Base-by-base conservation (phyloP, 2,329 filamentous ascomycete species). In the Neofusicoccum parvum region DNA sequence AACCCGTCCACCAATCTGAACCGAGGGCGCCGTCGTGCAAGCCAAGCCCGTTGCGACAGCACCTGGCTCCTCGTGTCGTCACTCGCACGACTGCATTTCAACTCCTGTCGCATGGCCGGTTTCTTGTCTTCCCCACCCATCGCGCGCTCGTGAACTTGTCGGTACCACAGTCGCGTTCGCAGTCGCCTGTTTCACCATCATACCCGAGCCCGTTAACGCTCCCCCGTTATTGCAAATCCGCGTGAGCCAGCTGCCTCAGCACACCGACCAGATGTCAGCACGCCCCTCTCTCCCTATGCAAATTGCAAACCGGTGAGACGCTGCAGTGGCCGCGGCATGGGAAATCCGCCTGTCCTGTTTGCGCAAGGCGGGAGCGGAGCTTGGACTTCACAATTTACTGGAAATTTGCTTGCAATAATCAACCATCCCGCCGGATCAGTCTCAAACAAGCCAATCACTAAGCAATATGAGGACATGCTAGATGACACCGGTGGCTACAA, bases 341-440 rank as follows among this genome's bases (percentile, higher is more conserved):
- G 41, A n/a, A 60, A 23, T 36, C 43, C 56, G 17, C 27, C 43
- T 46, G 56, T 17, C 56, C 27, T n/a, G 56, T 37, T n/a, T 37
- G 43, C 56, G 56, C 41, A 32, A 20, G 43, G 32, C 15, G 41
- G 56, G 20, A 46, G 43, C 17, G 15, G 56, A 60, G 56, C 56
- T 60, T 60, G 27, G 56, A 48, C 56, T 34, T 36, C 56, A 36
- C 32, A 60, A 60, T 60, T 60, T 60, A 48, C 56, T 48, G 43
- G 56, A 60, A 60, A 60, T 60, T 60, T 60, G 56, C 41, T 37
- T 48, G 43, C 43, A 60, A 48, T 60, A 60, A 60, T 46, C 56
- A 48, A 46, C 56, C 56, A 39, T 32, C n/a, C 56, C 41, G 23
- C 56, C 43, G 56, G 56, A 48, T 20, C 56, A 36, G 10, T 23